Conservation (phyloP, 352 stramenopile species). For the Phytophthora chlamydospora region DNA sequence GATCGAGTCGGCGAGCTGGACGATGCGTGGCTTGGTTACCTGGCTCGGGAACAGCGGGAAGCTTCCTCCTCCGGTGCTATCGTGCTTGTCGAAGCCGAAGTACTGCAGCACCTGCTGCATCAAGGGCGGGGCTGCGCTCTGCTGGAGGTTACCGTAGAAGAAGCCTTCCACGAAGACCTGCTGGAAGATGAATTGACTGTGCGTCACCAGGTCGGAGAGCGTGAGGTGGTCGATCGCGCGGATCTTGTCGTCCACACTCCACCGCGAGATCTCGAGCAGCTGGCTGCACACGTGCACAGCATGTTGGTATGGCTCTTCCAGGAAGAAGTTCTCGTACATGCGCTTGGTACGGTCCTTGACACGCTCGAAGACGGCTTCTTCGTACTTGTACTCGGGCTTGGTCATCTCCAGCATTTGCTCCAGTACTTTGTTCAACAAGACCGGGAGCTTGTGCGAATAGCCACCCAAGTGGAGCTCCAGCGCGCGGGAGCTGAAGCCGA, state of each 20-base stretch:
- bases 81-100: constrained; percentile 40
- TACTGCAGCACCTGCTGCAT: constrained; percentile 54
- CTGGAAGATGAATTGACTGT: constrained; percentile 67
- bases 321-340: constrained; percentile 89
- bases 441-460: constrained; percentile 91
- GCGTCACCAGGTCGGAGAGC: constrained; percentile 52
- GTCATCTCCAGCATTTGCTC: constrained; percentile 57
- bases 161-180: constrained; percentile 76
- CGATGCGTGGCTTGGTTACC: constrained; percentile 50
- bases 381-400: constrained; percentile 54
- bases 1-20: constrained; percentile 51
- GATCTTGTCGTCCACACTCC: constrained; percentile 89
- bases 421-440: constrained; percentile 79
- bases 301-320: constrained; percentile 93
- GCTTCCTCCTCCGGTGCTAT: constrained; percentile 21
- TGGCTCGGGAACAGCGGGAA: constrained; percentile 61
- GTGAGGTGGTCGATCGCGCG: constrained; percentile 66
- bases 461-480: constrained; percentile 87
- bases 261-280: constrained; percentile 77
- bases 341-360: constrained; percentile 87
- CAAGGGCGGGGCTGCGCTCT: constrained; percentile 28
- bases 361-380: constrained; percentile 75
- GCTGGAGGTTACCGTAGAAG: constrained; percentile 74
- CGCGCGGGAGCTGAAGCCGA: constrained; percentile 65
- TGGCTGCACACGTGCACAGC: constrained; percentile 80